phyloP scores from a whole-genome alignment of 345 rosid species.

The Eucalyptus curtisii region DNA sequence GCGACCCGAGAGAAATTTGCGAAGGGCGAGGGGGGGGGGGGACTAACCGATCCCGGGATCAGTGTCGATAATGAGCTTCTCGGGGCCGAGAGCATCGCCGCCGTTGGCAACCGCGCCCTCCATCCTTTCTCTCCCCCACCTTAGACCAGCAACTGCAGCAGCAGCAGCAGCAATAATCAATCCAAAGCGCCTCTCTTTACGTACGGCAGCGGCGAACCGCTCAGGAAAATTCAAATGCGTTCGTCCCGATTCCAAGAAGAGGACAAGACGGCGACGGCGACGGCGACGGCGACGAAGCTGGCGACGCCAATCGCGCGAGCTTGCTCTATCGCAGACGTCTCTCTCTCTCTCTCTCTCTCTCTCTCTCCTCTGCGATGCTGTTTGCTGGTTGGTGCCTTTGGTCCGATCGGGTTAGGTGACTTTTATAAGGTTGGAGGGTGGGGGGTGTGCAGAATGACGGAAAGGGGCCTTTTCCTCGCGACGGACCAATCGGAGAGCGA shows the following conservation, averaged over 20 bases:
- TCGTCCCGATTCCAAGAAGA: neutral
- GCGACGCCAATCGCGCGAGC: neutral
- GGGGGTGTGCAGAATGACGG: neutral
- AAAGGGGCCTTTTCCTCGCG: neutral
- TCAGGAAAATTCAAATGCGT: neutral
- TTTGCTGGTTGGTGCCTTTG: neutral
- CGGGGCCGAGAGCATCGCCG: constrained; percentile 9
- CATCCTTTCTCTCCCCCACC: neutral
- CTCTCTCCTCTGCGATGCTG: neutral
- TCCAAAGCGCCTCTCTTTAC: neutral
- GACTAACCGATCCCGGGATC: constrained; percentile 95
- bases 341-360: neutral
- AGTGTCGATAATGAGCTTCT: constrained; percentile 89
- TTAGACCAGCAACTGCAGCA: neutral
- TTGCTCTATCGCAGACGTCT: neutral
- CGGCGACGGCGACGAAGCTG: neutral
- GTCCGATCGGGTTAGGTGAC: rapidly evolving
- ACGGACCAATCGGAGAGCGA: neutral
- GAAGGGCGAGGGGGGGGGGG: neutral
- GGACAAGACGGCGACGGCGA: too few species aligned
- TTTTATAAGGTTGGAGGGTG: neutral
- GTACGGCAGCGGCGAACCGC: neutral
- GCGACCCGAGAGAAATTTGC: neutral
- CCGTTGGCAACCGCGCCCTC: neutral
- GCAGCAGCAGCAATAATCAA: neutral